These are phyloP conservation scores for Cercospora beticola DNA, from an alignment of 2,329 filamentous ascomycete species.

Conservation along the genomic window DNA sequence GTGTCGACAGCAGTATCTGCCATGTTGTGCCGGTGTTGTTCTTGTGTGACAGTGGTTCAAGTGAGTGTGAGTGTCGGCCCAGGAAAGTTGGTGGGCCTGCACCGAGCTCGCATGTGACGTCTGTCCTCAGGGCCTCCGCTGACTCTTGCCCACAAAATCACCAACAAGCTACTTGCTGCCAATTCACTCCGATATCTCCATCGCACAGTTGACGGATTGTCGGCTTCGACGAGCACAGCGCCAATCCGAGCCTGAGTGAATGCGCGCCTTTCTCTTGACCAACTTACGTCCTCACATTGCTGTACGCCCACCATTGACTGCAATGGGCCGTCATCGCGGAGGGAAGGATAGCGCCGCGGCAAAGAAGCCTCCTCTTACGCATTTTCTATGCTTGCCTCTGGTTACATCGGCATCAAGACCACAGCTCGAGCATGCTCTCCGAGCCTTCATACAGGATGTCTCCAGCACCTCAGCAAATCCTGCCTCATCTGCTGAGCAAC, in stretches of 20 bases:
- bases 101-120: slow-evolving; percentile 1
- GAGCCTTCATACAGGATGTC: slow-evolving; percentile 62
- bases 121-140: background rate
- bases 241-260: background rate
- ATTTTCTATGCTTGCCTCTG: slow-evolving; percentile 76
- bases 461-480: background rate
- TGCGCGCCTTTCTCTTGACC: background rate
- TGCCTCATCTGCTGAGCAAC: background rate
- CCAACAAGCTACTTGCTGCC: background rate
- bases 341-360: slow-evolving; percentile 6
- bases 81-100: background rate
- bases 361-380: slow-evolving; percentile 58
- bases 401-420: slow-evolving; percentile 59
- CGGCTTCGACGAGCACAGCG: background rate
- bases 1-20: slow-evolving; percentile 31
- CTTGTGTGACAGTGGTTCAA: background rate
- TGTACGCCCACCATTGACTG: background rate
- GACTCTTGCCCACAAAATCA: background rate
- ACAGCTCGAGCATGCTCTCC: slow-evolving; percentile 64
- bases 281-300: background rate
- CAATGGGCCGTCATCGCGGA: slow-evolving; percentile 10
- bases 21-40: slow-evolving; percentile 24
- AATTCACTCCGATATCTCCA: background rate
- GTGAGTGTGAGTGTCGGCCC: background rate
- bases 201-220: background rate